A percentile compares a stretch with the other conserved stretches of the same genome.
Conservation (phyloP, 2,329 filamentous ascomycete species). For the Apiospora aurea region DNA sequence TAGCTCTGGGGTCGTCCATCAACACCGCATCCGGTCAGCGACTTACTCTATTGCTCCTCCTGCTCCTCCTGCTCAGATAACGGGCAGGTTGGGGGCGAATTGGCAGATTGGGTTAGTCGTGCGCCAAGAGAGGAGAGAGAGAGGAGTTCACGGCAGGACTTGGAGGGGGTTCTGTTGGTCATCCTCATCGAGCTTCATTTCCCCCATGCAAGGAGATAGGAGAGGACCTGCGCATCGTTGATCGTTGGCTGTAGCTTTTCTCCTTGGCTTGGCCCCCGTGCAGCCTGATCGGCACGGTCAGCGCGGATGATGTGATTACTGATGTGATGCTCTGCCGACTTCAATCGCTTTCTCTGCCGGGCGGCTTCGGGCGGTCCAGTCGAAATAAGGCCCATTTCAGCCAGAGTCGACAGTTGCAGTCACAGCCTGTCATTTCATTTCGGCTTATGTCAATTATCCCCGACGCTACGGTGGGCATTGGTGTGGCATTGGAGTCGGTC, state of each 20-base stretch:
- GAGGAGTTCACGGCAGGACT: neutral
- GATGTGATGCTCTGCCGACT: slow-evolving; percentile 9
- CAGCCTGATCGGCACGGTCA: neutral
- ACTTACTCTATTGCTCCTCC: no score
- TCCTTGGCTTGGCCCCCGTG: no score
- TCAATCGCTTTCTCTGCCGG: neutral
- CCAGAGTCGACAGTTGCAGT: neutral
- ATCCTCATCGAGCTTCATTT: slow-evolving; percentile 21
- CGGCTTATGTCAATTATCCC: slow-evolving; percentile 7
- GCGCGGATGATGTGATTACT: neutral
- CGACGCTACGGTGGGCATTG: slow-evolving; percentile 1
- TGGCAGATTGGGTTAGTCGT: neutral
- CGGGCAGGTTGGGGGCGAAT: neutral
- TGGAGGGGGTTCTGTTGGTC: neutral
- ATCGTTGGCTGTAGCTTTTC: neutral
- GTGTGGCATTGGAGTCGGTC: neutral
- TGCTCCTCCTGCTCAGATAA: no score
- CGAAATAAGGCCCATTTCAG: slow-evolving; percentile 21
- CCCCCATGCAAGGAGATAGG: slow-evolving; percentile 11
- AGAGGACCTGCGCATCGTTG: neutral
- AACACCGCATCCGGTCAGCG: neutral
- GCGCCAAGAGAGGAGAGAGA: slow-evolving; percentile 8
- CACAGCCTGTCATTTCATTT: neutral
- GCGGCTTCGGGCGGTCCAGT: neutral
- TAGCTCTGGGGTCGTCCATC: slow-evolving; percentile 13